Conservation (phyloP, 2,329 filamentous ascomycete genomes). For the Neocatenulostroma microsporum region DNA sequence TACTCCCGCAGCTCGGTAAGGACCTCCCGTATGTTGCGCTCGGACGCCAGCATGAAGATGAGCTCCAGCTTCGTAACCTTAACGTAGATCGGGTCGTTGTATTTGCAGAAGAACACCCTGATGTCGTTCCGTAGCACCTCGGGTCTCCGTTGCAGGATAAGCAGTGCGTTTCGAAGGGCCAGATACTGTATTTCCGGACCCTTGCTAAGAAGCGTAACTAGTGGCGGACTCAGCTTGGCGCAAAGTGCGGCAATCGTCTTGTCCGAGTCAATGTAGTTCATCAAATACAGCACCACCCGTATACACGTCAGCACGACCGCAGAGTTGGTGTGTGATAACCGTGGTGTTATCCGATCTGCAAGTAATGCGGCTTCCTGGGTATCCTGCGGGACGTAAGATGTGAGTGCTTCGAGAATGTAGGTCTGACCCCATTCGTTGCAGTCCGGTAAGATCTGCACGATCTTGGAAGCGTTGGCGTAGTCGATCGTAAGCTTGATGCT, state of each 20-base stretch:
- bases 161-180: constrained; percentile 81
- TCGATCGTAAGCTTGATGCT: constrained; percentile 97
- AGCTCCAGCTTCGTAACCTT: constrained; percentile 98
- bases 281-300: constrained; percentile 89
- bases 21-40: constrained; percentile 92
- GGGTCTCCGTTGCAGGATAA: constrained; percentile 86
- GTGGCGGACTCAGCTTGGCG: constrained; percentile 85
- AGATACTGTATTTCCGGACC: constrained; percentile 98
- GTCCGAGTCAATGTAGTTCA: constrained; percentile 96
- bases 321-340: constrained; percentile 93
- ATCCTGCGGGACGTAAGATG: constrained; percentile 95
- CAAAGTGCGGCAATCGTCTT: constrained; percentile 81
- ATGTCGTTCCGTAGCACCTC: constrained; percentile 96
- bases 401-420: constrained; percentile 93
- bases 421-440: constrained; percentile 99
- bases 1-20: constrained; percentile 90
- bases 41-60: constrained; percentile 96
- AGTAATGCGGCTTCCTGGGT: constrained; percentile 78
- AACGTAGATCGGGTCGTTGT: constrained; percentile 98
- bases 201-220: constrained; percentile 91
- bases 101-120: constrained; percentile 99
- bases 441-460: constrained; percentile 91
- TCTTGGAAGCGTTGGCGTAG: constrained; percentile 94
- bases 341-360: constrained; percentile 89
- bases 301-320: constrained; percentile 94